Conservation (phyloP, 2,329 filamentous ascomycete species). For the Hymenoscyphus fructigenus region DNA sequence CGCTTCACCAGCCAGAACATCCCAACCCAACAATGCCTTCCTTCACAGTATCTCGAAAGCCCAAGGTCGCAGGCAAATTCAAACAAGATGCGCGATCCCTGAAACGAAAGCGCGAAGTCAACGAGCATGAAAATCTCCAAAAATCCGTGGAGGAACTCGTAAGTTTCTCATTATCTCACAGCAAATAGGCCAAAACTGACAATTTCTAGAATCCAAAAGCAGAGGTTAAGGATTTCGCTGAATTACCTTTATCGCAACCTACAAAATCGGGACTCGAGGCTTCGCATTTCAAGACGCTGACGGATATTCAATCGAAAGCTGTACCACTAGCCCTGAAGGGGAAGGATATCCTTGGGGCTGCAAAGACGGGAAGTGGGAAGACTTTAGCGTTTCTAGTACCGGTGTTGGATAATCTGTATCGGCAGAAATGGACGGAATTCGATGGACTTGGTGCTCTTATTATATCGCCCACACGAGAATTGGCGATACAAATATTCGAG, state of each 20-base stretch:
- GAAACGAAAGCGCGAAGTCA: conserved; percentile 36
- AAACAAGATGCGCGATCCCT: conserved; percentile 30
- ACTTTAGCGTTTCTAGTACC: conserved; percentile 91
- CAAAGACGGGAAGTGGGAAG: conserved; percentile 94
- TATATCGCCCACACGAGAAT: conserved; percentile 88
- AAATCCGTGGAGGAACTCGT: conserved; percentile 36
- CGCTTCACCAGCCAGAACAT: conserved; percentile 11
- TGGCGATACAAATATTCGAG: conserved; percentile 96
- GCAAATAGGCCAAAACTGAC: conserved; percentile 17
- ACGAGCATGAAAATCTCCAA: conserved; percentile 34
- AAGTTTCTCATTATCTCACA: conserved; percentile 12
- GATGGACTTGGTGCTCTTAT: conserved; percentile 93
- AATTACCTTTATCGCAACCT: conserved; percentile 81
- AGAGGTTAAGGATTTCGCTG: conserved; percentile 64
- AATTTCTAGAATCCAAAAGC: conserved; percentile 33
- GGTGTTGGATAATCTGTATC: conserved; percentile 88
- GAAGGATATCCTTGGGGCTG: conserved; percentile 85
- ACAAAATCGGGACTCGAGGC: conserved; percentile 78
- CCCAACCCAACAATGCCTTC: conserved; percentile 29
- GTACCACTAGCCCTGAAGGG: conserved; percentile 85
- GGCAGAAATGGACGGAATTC: conserved; percentile 82
- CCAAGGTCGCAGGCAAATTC: conserved; percentile 21
- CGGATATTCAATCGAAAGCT: conserved; percentile 88
- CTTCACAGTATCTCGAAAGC: conserved; percentile 24
- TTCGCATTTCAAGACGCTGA: conserved; percentile 86